phyloP scores from a whole-genome alignment of 306 rosid genomes.

The Malus sieversii region DNA sequence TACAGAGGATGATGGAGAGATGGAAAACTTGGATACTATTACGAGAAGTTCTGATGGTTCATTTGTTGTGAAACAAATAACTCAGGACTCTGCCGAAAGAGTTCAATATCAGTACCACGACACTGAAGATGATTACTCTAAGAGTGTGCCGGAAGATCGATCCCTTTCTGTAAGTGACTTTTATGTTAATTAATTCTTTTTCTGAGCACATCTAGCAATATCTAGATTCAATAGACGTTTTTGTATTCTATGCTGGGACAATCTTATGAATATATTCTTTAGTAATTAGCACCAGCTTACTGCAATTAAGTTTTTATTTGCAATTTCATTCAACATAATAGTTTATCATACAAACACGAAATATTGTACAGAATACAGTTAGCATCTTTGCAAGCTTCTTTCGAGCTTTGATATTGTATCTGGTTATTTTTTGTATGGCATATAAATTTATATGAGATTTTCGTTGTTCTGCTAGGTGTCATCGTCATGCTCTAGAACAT shows the following conservation, averaged over 20 bases:
- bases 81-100: constrained; percentile 27
- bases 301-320: background rate
- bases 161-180: constrained; percentile 35
- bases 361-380: background rate
- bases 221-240: background rate
- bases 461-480: background rate
- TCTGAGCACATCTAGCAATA: background rate
- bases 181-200: background rate
- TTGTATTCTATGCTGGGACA: background rate
- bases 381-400: background rate
- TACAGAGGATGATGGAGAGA: constrained; percentile 23
- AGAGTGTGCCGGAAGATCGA: constrained; percentile 24
- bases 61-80: constrained; percentile 28
- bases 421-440: background rate
- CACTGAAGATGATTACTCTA: constrained; percentile 32
- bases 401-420: background rate
- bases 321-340: background rate
- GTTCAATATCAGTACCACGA: constrained; percentile 31
- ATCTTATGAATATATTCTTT: background rate
- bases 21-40: constrained; percentile 20
- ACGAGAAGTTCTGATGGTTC: constrained; percentile 38
- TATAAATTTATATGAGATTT: background rate
- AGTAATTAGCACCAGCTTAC: background rate
- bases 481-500: background rate
- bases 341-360: background rate